Conservation (phyloP, 2,329 filamentous ascomycete species). For the Neospermospora avenae region DNA sequence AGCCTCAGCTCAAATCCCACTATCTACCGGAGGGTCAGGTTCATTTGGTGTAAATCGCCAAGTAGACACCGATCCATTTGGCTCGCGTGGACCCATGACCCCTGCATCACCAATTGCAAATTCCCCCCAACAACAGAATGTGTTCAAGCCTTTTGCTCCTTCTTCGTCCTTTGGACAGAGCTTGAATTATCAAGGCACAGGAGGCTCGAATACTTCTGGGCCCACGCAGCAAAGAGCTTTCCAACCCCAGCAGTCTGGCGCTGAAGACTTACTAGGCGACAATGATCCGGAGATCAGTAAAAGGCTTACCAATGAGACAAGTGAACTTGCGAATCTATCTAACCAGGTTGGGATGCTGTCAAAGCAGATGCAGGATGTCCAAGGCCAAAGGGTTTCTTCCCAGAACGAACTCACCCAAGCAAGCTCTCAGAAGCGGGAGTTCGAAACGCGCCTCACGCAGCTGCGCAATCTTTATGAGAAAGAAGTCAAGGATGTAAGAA, state of each 20-base stretch:
- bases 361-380: conserved; percentile 91
- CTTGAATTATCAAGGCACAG: conserved; percentile 73
- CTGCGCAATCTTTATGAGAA: conserved; percentile 88
- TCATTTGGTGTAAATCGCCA: conserved; percentile 42
- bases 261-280: conserved; percentile 88
- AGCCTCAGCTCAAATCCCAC: conserved; percentile 53
- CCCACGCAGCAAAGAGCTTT: conserved; percentile 36
- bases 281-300: conserved; percentile 85
- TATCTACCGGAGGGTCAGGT: conserved; percentile 72
- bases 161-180: conserved; percentile 89
- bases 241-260: conserved; percentile 44
- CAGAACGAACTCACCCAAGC: conserved; percentile 82
- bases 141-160: conserved; percentile 87
- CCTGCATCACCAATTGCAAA: conserved; percentile 30
- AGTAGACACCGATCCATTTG: conserved; percentile 37
- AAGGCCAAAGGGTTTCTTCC: conserved; percentile 72
- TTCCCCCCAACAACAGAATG: conserved; percentile 31
- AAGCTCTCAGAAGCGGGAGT: conserved; percentile 84
- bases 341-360: conserved; percentile 91
- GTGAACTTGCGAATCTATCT: conserved; percentile 90
- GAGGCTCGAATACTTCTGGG: conserved; percentile 44
- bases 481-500: conserved; percentile 81
- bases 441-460: conserved; percentile 83
- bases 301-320: conserved; percentile 83
- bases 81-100: conserved; percentile 37